Conservation (phyloP, 352 stramenopile genomes). For the Phytophthora sp. region DNA sequence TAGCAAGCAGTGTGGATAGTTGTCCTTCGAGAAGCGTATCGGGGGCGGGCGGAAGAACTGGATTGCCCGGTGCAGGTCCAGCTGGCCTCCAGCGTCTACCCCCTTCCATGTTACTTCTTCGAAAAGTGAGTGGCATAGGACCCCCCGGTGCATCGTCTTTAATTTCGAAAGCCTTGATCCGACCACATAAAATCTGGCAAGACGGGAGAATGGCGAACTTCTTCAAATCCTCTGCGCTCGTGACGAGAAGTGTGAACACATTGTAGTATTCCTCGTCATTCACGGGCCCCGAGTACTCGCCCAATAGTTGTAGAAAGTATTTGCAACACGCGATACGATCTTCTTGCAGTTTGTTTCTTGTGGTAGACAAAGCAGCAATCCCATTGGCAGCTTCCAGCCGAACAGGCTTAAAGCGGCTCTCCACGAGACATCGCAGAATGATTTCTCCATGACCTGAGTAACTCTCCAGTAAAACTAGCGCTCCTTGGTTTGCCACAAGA, state of each 20-base stretch:
- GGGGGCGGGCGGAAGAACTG: slow-evolving; percentile 18
- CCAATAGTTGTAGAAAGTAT: slow-evolving; percentile 58
- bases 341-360: slow-evolving; percentile 49
- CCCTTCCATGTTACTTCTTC: slow-evolving; percentile 17
- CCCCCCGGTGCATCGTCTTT: slow-evolving; percentile 24
- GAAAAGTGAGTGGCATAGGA: slow-evolving; percentile 7
- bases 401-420: slow-evolving; percentile 54
- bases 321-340: slow-evolving; percentile 54
- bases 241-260: slow-evolving; percentile 65
- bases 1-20: slow-evolving; percentile 61
- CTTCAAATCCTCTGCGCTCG: slow-evolving; percentile 46
- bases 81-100: slow-evolving; percentile 10
- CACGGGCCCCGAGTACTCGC: slow-evolving; percentile 51
- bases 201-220: slow-evolving; percentile 55
- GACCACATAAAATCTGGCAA: slow-evolving; percentile 54
- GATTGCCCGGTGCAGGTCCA: slow-evolving; percentile 13
- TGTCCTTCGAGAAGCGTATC: slow-evolving; percentile 62
- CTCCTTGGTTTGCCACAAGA: slow-evolving; percentile 37
- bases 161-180: slow-evolving; percentile 54
- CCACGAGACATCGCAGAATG: slow-evolving; percentile 53
- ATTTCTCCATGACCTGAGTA: slow-evolving; percentile 49
- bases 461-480: slow-evolving; percentile 45
- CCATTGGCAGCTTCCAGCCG: slow-evolving; percentile 51
- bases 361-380: slow-evolving; percentile 51
- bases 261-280: slow-evolving; percentile 68